Percentiles rank a stretch among this genome's conserved stretches.
phyloP scores from a whole-genome alignment of 352 stramenopile species.

The Globisporangium acanthophoron region DNA sequence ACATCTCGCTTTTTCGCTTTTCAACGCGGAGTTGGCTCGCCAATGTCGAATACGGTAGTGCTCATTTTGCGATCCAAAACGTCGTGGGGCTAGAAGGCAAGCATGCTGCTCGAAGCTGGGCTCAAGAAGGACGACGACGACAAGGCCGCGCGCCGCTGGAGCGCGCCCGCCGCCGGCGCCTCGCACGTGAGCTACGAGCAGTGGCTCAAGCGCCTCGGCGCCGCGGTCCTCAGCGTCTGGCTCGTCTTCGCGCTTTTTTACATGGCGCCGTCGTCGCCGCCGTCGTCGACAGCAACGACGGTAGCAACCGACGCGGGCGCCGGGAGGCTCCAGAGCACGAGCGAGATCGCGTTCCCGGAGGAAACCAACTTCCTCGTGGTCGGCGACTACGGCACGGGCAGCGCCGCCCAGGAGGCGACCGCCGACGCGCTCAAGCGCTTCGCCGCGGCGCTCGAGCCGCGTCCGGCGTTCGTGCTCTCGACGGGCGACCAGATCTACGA shows the following conservation, averaged over 20 bases:
- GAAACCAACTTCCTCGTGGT: constrained; percentile 76
- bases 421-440: constrained; percentile 58
- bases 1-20: constrained; percentile 37
- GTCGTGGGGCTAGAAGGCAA: background rate
- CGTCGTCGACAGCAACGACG: background rate
- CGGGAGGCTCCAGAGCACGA: constrained; percentile 11
- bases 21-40: background rate
- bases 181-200: constrained; percentile 42
- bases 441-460: constrained; percentile 43
- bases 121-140: constrained; percentile 51
- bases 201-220: constrained; percentile 53
- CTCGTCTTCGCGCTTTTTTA: constrained; percentile 57
- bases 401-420: constrained; percentile 50
- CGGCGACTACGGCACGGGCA: constrained; percentile 77
- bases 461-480: constrained; percentile 71
- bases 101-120: constrained; percentile 58
- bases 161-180: constrained; percentile 3
- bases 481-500: constrained; percentile 86
- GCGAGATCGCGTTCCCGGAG: constrained; percentile 40
- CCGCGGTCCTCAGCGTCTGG: constrained; percentile 52
- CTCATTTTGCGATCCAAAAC: background rate
- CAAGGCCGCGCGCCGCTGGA: constrained; percentile 29
- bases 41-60: background rate
- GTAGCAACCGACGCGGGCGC: background rate
- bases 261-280: background rate